Evolutionary conservation across 2,329 filamentous ascomycete genomes (phyloP), one percentile per base, ranked within the genome.

Genomic region (Nigrograna mackinnonii): DNA sequence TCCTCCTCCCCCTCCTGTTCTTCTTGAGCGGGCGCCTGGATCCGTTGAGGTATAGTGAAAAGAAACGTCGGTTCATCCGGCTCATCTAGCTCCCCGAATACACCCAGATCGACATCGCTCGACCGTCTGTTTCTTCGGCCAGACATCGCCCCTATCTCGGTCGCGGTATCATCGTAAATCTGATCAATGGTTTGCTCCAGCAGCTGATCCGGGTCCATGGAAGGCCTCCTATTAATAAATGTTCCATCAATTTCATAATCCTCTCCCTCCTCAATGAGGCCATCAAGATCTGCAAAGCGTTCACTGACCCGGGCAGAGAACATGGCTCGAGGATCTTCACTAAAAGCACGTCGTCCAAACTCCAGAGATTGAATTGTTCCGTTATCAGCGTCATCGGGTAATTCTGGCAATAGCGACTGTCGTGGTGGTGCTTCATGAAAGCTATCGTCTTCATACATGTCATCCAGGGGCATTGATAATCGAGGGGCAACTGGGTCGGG

Each of bases 221-320:
- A 52, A 22, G 49, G 49, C 20, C 55, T 44, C 36, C 60, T 42
- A 31, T 60, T 66, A 35, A 66, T 64, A 30, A 68, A 72, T 1
- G 66, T 71, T 11, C 72, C 70, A 39, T 76, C 74, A 6, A 76
- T 46, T 41, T 72, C 67, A 36, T 52, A 63, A 28, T 66, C 66
- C 35, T 65, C 64, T 4, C 56, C 60, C 13, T 65, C 62, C 7
- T 60, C 51, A 6, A 58, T 64, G 3, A 69, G 45, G 22, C 68
- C 67, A 14, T 70, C 74, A 35, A 73, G 48, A 41, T 77, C 76
- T 1, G 66, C 75, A 50, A 80, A 80, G 42, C 73, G 67, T 44
- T 79, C 78, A 51, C 76, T 80, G 35, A 78, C 57, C 45, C 76
- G 73, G 45, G 72, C 70, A 45, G 14, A 69, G 68, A 46, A 75